Base-by-base conservation (phyloP, 2,329 filamentous ascomycete genomes). In the Ramularia endophylla region DNA sequence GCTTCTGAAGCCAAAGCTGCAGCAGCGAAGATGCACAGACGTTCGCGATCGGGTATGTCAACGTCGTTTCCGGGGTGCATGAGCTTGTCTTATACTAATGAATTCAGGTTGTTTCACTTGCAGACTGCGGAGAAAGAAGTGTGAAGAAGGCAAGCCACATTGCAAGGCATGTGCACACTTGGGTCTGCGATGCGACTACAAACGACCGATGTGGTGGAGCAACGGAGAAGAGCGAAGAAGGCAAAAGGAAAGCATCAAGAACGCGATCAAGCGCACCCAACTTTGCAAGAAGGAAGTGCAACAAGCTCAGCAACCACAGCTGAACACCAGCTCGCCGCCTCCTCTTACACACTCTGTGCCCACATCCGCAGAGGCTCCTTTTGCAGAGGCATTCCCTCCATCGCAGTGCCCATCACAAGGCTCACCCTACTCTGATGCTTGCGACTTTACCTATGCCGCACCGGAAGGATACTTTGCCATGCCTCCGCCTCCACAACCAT, bases 231-330 rank as follows among this genome's bases (percentile, higher is more conserved):
- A 85, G 60, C 77, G 92, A 54, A 80, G 83, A 56, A 71, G 81
- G 42, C 87, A 95, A 65, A 98, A 97, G 71, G 92, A 97, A 62
- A 72, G 83, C 54, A 94, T 98, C 75, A 98, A 98, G 76, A 83
- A 85, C 67, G 87, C 90, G 66, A 97, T 98, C 74, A 95, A 95
- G 79, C 80, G 83, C 63, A 97, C 92, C 63, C 97, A 97, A 77
- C 75, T 94, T 54, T 81, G 82, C 18, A 90, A 95, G 69, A 95
- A 95, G 78, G 74, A 78, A 38, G 74, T 80, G 38, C 68, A 74
- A 38, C 55, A 52, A 41, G 40, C 50, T 27, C 44, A 46, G n/a
- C 61, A 66, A 51, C 65, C 69, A 54, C 56, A 62, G 31, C 65
- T 70, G 48, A 67, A 66, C 59, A 64, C 64, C 48, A 74, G 77